Evolutionary conservation across 2,329 filamentous ascomycete genomes (phyloP), one percentile per base, ranked within the genome.

Genomic region (Pseudogymnoascus sp.): DNA sequence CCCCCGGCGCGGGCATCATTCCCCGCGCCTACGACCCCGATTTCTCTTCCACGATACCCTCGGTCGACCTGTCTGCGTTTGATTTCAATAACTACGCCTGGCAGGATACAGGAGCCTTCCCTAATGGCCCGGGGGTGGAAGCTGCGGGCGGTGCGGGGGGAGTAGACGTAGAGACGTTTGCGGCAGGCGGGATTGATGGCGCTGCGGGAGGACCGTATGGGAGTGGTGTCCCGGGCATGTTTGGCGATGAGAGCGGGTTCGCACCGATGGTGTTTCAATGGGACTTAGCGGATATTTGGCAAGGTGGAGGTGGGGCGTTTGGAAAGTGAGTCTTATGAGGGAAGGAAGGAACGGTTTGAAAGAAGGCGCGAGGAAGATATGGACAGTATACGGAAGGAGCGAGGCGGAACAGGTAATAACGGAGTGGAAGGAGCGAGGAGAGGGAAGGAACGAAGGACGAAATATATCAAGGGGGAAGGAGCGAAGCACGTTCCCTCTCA

Each of bases 281-380:
- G 54, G 54, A 58, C 26, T 58, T 58, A 26, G 54, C 54, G 21
- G 54, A 58, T 58, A 58, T 58, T 35, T 58, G 54, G 54, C 31
- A 37, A n/a, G 54, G 54, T 36, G 31, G 35, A 9, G 35, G 35
- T 26, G 54, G 54, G 31, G 41, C 6, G 6, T 47, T 47, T 47
- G 41, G 24, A 13, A 47, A 47, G 41, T 47, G 24, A 47, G 41
- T 4, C 11, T 29, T 1, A 24, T 10, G 1, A 5, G 21, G 40
- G 3, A 21, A 26, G 40, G 40, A 26, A 24, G 5, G 41, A 47
- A 13, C 41, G 15, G 11, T 8, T 15, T 17, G 15, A 41, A 9
- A 17, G 37, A 41, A 41, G 39, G 39, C 21, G 5, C 39, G 39
- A 41, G 13, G 17, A 13, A n/a, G 36, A 39, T 13, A 17, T 17